phyloP scores from a whole-genome alignment of 108 stramenopile species.

The Fragilaria crotonensis region DNA sequence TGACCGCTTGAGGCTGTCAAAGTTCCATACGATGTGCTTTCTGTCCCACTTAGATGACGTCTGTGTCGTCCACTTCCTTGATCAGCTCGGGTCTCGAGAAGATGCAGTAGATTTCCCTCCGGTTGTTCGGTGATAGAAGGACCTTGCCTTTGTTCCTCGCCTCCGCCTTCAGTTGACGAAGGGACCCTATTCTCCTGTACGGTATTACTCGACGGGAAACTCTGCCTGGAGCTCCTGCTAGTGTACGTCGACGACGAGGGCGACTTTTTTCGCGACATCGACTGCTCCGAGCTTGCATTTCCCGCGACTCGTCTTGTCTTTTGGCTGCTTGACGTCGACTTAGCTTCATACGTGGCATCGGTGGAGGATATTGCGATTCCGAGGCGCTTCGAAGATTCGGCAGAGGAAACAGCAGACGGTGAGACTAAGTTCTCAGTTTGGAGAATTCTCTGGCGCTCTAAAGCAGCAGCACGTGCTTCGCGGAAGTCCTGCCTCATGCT shows the following conservation, averaged over 20 bases:
- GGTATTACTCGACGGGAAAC: neutral
- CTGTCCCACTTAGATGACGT: neutral
- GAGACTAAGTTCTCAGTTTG: neutral
- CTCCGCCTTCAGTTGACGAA: neutral
- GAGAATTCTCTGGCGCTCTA: constrained; percentile 6
- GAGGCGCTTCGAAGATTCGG: neutral
- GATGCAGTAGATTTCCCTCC: constrained; percentile 5
- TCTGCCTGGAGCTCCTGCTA: neutral
- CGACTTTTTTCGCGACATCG: neutral
- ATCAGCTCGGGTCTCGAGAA: neutral
- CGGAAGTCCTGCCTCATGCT: constrained; percentile 5
- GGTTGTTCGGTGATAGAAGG: neutral
- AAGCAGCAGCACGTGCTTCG: neutral
- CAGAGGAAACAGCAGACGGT: neutral
- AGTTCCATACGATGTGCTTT: neutral
- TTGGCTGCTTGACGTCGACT: neutral
- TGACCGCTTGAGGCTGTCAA: neutral
- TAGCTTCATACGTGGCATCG: neutral
- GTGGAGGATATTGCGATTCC: neutral
- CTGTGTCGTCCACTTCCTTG: neutral
- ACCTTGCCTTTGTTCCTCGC: neutral
- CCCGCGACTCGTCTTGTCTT: neutral
- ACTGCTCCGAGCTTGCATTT: neutral
- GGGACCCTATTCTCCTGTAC: neutral
- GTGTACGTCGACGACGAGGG: neutral